These are phyloP conservation scores for Xylaria cubensis DNA, from an alignment of 495 filamentous ascomycete genomes.

Conservation along the genomic window DNA sequence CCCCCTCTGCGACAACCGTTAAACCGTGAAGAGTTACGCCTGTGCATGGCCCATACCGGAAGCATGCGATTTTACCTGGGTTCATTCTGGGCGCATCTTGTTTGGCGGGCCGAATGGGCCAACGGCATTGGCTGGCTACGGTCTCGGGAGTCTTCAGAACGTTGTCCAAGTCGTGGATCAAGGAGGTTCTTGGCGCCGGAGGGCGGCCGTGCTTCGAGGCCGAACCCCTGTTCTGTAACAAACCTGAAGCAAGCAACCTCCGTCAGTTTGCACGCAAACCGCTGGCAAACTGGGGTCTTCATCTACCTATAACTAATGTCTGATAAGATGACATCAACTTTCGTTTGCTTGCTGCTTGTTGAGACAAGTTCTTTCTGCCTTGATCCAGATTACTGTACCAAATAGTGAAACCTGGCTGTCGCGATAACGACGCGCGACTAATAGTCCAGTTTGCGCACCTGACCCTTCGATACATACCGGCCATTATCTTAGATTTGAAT, in stretches of 20 bases:
- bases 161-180: conserved; percentile 13
- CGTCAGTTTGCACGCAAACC: conserved; percentile 25
- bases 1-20: not conserved
- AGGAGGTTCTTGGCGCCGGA: conserved; percentile 6
- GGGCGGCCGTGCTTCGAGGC: conserved; percentile 27
- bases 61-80: not conserved
- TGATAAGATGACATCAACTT: conserved; percentile 24
- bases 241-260: conserved; percentile 52
- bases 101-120: conserved; percentile 34
- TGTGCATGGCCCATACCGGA: conserved; percentile 5
- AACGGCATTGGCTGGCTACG: conserved; percentile 43
- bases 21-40: not conserved
- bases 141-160: conserved; percentile 23
- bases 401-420: not conserved
- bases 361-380: not conserved
- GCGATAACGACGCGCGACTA: not conserved
- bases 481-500: not conserved
- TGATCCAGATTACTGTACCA: not conserved
- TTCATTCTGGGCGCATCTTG: conserved; percentile 1
- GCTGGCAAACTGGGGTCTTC: conserved; percentile 14
- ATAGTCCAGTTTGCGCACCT: not conserved
- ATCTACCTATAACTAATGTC: conserved; percentile 19
- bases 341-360: conserved; percentile 16
- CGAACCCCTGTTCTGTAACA: conserved; percentile 57
- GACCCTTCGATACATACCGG: not conserved